Evolutionary conservation across 345 rosid species (phyloP).

Genomic region (Theobroma cacao): DNA sequence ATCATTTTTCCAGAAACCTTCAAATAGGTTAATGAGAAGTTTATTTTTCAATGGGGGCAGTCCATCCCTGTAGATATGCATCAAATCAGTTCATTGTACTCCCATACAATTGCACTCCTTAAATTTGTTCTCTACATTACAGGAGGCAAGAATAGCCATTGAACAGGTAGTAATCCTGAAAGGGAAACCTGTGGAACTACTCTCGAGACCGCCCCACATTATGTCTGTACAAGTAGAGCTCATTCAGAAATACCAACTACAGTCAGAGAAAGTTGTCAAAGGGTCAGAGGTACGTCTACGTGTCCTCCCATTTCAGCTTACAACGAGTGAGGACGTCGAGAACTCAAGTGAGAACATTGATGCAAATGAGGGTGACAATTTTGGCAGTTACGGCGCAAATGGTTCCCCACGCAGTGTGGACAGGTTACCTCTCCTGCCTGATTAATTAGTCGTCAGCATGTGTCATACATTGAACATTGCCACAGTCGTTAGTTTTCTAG

Average conservation of each 20-base stretch:
- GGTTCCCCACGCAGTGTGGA: slow-evolving; percentile 36
- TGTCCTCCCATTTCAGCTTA: slow-evolving; percentile 54
- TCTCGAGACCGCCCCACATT: slow-evolving; percentile 56
- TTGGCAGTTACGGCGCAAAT: slow-evolving; percentile 26
- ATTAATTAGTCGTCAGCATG: slow-evolving; percentile 30
- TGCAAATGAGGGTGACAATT: slow-evolving; percentile 29
- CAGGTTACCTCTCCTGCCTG: slow-evolving; percentile 61
- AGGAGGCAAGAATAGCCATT: slow-evolving; percentile 86
- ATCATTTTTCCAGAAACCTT: background rate
- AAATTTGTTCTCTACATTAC: slow-evolving; percentile 12
- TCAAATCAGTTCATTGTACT: background rate
- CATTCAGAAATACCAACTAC: slow-evolving; percentile 51
- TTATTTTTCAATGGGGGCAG: background rate
- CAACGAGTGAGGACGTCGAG: slow-evolving; percentile 20
- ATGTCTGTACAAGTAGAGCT: slow-evolving; percentile 66
- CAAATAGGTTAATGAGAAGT: background rate
- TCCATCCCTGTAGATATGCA: no score
- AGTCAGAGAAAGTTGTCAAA: slow-evolving; percentile 48
- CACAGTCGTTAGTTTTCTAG: background rate
- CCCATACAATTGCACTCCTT: background rate
- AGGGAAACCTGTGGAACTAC: slow-evolving; percentile 64
- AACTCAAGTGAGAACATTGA: slow-evolving; percentile 25
- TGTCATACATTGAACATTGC: background rate
- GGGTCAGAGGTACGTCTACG: slow-evolving; percentile 47
- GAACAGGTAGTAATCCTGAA: slow-evolving; percentile 73